Base-by-base conservation (phyloP, 148 eudicot genomes). In the Chenopodium berlandieri region DNA sequence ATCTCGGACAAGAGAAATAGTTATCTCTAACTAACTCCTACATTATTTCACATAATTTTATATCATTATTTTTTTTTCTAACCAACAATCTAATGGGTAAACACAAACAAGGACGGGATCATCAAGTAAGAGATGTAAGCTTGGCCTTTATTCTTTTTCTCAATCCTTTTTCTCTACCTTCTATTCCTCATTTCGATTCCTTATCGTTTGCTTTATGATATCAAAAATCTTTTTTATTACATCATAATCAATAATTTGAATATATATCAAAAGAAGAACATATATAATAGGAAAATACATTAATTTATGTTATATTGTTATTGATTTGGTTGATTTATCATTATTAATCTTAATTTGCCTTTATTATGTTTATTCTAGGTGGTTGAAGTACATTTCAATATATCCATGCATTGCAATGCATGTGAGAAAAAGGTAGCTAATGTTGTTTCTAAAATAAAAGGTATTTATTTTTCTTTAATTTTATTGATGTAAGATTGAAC, bases 361-460 rank as follows among this genome's bases (percentile, higher is more conserved):
- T 74, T 0, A 8, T 63, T 22, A 47, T 74, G 13, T 0, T 32
- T 25, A 19, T 14, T 75, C 40, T 52, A 75, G 84, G 64, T 64
- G 16, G 73, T 86, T 78, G 83, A 84, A 71, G 86, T 79, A 30
- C 83, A 81, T 34, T 84, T 69, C 54, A 79, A 30, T 40, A 76
- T 86, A 16, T 81, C 86, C 48, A 84, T 86, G 86, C 40, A 86
- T 82, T 86, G 86, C 14, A 84, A 78, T 56, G 86, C 80, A 71
- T 86, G 89, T n/a, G 89, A 86, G 77, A 79, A 82, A 86, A 81
- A 80, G 14, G 78, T 86, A 40, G 86, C 68, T 34, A 84, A 86
- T 78, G 50, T 71, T 9, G 46, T 86, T 13, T 86, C 89, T 66
- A 86, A 86, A 56, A 81, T 86, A 58, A 79, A 82, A 63, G 89